Evolutionary conservation across 2,329 filamentous ascomycete genomes (phyloP).

Genomic region (Xenosphaeropsis pyriputrescens): DNA sequence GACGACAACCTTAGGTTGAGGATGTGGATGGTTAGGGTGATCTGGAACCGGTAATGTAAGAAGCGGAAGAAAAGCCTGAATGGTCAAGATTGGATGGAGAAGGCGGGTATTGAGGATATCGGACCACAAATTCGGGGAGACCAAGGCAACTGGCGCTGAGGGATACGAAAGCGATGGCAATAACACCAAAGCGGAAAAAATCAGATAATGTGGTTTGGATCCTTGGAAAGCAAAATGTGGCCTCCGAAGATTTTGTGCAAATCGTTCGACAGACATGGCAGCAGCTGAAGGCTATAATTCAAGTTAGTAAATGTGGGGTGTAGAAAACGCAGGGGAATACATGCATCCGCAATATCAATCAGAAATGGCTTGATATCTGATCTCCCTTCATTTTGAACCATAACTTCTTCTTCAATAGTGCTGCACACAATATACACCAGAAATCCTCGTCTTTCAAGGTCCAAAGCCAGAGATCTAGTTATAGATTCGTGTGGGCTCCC

Average conservation of each 20-base stretch:
- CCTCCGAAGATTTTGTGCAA: constrained; percentile 54
- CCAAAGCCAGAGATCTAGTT: constrained; percentile 67
- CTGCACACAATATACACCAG: constrained; percentile 85
- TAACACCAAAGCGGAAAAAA: constrained; percentile 66
- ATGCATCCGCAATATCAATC: constrained; percentile 69
- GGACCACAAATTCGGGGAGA: constrained; percentile 71
- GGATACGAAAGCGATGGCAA: constrained; percentile 73
- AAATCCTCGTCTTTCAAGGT: constrained; percentile 83
- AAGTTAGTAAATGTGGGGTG: no score
- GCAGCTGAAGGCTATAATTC: no score
- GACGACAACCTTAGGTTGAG: constrained; percentile 54
- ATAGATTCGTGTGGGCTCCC: constrained; percentile 78
- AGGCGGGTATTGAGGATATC: constrained; percentile 88
- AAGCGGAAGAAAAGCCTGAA: constrained; percentile 78
- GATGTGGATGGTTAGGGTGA: constrained; percentile 23
- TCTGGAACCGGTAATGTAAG: constrained; percentile 39
- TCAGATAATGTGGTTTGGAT: constrained; percentile 60
- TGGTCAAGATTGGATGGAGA: constrained; percentile 74
- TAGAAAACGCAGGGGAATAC: constrained; percentile 15
- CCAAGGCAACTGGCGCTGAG: constrained; percentile 70
- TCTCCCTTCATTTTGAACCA: constrained; percentile 62
- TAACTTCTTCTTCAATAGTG: constrained; percentile 69
- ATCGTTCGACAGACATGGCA: constrained; percentile 47
- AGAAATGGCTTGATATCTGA: constrained; percentile 70
- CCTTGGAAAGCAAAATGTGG: constrained; percentile 66